Conservation (phyloP, 108 stramenopile genomes). For the Nannochloropsis gaditana region DNA sequence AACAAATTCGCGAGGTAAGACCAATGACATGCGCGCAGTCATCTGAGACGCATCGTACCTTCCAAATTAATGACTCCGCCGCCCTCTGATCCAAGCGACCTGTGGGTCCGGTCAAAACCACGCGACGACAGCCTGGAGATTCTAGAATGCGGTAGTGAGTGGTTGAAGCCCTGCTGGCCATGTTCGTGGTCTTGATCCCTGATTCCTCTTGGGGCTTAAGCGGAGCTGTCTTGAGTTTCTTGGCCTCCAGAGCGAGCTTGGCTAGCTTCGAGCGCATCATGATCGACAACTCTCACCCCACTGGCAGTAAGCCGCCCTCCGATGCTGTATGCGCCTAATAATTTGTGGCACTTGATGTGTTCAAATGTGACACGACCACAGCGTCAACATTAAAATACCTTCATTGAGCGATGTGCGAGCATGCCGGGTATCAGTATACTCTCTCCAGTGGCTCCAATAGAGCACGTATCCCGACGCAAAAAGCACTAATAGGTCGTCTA, state of each 20-base stretch:
- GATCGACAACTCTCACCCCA: background rate
- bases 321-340: too few species aligned
- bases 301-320: background rate
- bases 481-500: too few species aligned
- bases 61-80: conserved; percentile 12
- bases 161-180: background rate
- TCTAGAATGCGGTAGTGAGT: conserved; percentile 17
- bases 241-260: background rate
- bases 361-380: too few species aligned
- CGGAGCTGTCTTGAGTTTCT: background rate
- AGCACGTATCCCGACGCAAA: too few species aligned
- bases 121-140: conserved; percentile 5
- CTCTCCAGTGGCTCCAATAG: too few species aligned
- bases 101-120: background rate
- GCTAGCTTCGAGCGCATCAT: conserved; percentile 3
- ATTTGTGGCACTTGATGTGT: too few species aligned
- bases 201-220: background rate
- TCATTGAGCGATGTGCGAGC: too few species aligned
- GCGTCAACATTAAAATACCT: too few species aligned
- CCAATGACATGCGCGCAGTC: background rate
- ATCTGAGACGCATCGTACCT: background rate
- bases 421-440: too few species aligned
- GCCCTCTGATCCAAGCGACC: background rate
- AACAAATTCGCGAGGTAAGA: background rate
- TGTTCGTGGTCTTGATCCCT: background rate